Evolutionary conservation across 495 filamentous ascomycete species (phyloP), one percentile per base, ranked within the genome.

Genomic region (Astrothelium subdiscretum): DNA sequence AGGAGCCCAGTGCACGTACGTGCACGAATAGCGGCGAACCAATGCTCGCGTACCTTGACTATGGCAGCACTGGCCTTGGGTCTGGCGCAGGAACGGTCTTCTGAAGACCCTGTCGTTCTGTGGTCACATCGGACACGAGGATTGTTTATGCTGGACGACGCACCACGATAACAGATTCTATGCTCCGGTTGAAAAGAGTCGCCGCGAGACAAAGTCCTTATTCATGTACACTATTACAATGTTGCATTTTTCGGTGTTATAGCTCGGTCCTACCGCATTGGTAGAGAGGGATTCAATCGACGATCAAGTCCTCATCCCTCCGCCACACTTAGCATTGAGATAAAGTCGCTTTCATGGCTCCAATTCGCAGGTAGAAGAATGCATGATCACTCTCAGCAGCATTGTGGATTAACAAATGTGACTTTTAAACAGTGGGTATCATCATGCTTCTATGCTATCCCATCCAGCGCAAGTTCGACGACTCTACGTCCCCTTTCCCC

Each of bases 1-100:
- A 73, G 91, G 91, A 3, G 87, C 88, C 20, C 85, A 87, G 35
- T 96, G 91, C 72, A 94, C 89, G 0, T 96, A 84, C 74, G 79
- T 88, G 51, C 91, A 96, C 65, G 81, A 85, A 44, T 48, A 59
- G 32, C 2, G 11, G 24, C n/a, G 5, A 5, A 54, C 22, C 12
- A 26, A 15, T 15, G 8, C 48, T 2, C 8, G 20, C 24, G 10
- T 15, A 24, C n/a, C 24, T 2, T 5, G 42, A 3, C 42, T 10
- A 48, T n/a, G 18, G 18, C 42, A 48, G 42, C 20, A 48, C 42
- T 48, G 42, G 42, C 18, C 13, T 48, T 48, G 6, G 35, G 15
- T 6, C 35, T 38, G 5, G 15, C 35, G n/a, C n/a, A n/a, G n/a
- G n/a, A n/a, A n/a, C n/a, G n/a, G n/a, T n/a, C n/a, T n/a, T n/a